Evolutionary conservation across 2,329 filamentous ascomycete species (phyloP).

Genomic region (Hymenoscyphus fraxineus): DNA sequence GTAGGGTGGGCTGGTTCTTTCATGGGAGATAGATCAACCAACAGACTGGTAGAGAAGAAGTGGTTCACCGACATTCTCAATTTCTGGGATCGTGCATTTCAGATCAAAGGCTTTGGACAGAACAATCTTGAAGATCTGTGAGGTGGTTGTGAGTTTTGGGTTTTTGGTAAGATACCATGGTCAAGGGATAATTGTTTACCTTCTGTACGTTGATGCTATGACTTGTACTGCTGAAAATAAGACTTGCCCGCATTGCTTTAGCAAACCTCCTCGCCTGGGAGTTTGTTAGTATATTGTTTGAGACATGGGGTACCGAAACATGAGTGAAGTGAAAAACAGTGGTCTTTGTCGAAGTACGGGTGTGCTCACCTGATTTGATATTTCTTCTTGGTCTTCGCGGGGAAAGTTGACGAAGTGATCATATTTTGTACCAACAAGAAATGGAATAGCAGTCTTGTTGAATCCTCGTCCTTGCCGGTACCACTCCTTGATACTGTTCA

Average conservation of each 20-base stretch:
- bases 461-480: conserved; percentile 96
- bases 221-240: conserved; percentile 98
- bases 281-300: conserved; percentile 1
- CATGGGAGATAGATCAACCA: conserved; percentile 13
- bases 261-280: conserved; percentile 84
- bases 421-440: conserved; percentile 96
- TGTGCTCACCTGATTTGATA: conserved; percentile 77
- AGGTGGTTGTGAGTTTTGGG: conserved; percentile 1
- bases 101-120: conserved; percentile 97
- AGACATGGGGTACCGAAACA: neutral
- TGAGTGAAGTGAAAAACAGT: neutral
- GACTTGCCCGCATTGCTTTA: conserved; percentile 94
- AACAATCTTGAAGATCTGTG: conserved; percentile 98
- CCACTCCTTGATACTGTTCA: conserved; percentile 99
- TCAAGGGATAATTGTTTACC: conserved; percentile 46
- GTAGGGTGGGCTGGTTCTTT: neutral
- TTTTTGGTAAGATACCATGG: neutral
- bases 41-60: conserved; percentile 80
- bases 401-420: conserved; percentile 99
- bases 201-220: conserved; percentile 99
- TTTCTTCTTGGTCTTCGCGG: conserved; percentile 95
- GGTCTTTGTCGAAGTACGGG: neutral
- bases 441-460: conserved; percentile 99
- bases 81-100: conserved; percentile 98
- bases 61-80: conserved; percentile 96